A percentile compares a stretch with the other conserved stretches of the same genome.
These are phyloP conservation scores for Actinomortierella wolfii DNA, from an alignment of 371 early-diverging fungal species.

Conservation along the genomic window DNA sequence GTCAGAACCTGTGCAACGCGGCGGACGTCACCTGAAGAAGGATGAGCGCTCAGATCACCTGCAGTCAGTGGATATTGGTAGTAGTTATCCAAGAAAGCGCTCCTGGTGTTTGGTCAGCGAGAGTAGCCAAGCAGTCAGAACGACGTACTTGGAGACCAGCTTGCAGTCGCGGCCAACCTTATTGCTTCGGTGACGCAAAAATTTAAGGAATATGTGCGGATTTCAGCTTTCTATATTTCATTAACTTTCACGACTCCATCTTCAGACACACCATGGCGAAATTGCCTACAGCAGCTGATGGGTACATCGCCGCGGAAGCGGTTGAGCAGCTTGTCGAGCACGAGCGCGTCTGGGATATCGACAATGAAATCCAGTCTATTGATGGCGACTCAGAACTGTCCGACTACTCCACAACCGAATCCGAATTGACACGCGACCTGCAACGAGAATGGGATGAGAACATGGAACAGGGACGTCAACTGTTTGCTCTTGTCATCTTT, in stretches of 20 bases:
- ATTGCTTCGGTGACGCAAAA: no score
- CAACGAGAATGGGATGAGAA: constrained; percentile 70
- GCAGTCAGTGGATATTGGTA: no score
- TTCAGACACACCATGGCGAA: constrained; percentile 3
- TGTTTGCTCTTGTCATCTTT: constrained; percentile 63
- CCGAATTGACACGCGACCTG: constrained; percentile 48
- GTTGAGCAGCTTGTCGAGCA: constrained; percentile 27
- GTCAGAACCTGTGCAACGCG: no score
- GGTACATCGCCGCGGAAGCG: constrained; percentile 34
- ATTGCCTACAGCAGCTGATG: constrained; percentile 33
- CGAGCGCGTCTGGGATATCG: constrained; percentile 15
- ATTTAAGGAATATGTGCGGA: no score
- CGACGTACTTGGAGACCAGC: no score
- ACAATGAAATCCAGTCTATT: neutral
- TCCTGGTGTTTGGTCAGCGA: no score
- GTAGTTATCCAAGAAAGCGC: no score
- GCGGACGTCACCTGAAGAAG: no score
- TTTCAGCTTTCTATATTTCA: neutral
- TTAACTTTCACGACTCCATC: neutral
- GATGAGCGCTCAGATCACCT: no score
- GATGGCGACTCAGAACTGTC: constrained; percentile 35
- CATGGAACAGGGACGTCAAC: constrained; percentile 56
- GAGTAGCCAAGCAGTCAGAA: no score
- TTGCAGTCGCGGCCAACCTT: no score
- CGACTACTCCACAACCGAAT: constrained; percentile 39